phyloP scores from a whole-genome alignment of 2,329 filamentous ascomycete genomes.

The Thelonectria rubi region DNA sequence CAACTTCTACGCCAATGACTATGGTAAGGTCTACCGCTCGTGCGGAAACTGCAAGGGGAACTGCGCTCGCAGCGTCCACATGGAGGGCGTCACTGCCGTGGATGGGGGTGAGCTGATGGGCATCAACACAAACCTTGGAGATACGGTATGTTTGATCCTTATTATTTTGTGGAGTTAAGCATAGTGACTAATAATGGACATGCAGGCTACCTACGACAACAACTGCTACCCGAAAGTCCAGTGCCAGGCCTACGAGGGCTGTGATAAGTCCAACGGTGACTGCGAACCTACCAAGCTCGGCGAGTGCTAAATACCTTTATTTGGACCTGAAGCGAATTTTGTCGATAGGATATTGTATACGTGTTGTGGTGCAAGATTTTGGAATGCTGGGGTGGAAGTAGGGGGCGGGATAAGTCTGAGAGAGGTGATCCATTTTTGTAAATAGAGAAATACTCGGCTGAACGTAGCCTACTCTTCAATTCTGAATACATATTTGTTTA shows the following conservation, averaged over 20 bases:
- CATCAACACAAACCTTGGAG: slow-evolving; percentile 52
- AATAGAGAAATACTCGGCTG: background rate
- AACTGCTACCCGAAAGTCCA: slow-evolving; percentile 43
- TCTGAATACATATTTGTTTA: background rate
- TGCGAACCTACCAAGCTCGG: slow-evolving; percentile 43
- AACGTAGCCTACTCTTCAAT: background rate
- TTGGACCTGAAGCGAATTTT: background rate
- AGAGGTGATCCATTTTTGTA: background rate
- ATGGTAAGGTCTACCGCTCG: slow-evolving; percentile 53
- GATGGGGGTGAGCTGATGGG: slow-evolving; percentile 55
- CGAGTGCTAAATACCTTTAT: slow-evolving; percentile 36
- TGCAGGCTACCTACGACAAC: slow-evolving; percentile 43
- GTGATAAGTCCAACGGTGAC: slow-evolving; percentile 42
- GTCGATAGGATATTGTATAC: background rate
- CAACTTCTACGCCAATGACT: slow-evolving; percentile 56
- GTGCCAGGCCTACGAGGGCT: slow-evolving; percentile 45
- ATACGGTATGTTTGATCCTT: slow-evolving; percentile 30
- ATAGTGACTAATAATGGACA: background rate
- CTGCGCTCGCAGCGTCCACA: slow-evolving; percentile 54
- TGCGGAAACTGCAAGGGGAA: slow-evolving; percentile 44
- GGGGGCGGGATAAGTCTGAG: background rate
- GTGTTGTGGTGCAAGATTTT: too few relatives aligned
- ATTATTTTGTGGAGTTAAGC: background rate
- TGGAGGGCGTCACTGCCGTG: slow-evolving; percentile 53
- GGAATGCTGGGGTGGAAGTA: too few relatives aligned